Percentiles rank a stretch among this genome's conserved stretches.
These are phyloP conservation scores for Mycena belliarum DNA, from an alignment of 768 basidiomycete species.

Conservation along the genomic window DNA sequence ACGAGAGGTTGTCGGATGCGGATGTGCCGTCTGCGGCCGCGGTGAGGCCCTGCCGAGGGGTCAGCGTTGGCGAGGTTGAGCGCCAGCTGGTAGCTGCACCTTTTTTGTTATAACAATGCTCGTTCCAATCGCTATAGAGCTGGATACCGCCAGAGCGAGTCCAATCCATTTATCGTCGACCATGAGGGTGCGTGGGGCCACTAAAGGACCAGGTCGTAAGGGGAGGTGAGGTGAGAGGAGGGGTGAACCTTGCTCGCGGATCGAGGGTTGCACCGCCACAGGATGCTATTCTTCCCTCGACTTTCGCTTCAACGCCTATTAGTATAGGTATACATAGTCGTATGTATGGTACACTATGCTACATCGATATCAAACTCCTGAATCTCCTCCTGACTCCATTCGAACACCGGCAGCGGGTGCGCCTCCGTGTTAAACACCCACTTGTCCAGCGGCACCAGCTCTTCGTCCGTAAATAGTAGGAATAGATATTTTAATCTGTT, in stretches of 20 bases:
- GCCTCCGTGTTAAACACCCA: constrained; percentile 74
- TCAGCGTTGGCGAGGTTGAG: background rate
- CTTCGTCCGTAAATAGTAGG: constrained; percentile 61
- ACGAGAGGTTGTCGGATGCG: constrained; percentile 82
- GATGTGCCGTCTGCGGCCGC: constrained; percentile 69
- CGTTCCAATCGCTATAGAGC: constrained; percentile 86
- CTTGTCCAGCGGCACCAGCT: constrained; percentile 49
- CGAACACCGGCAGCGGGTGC: constrained; percentile 67
- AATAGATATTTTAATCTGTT: constrained; percentile 59
- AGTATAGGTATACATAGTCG: no score
- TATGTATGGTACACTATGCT: background rate
- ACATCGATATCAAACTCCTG: constrained; percentile 39
- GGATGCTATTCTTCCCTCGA: no score
- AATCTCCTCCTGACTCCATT: constrained; percentile 58
- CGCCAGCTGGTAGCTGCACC: constrained; percentile 43
- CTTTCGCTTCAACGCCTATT: no score
- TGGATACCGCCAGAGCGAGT: constrained; percentile 81
- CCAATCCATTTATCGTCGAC: constrained; percentile 97
- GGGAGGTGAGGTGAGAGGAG: background rate
- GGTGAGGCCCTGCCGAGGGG: constrained; percentile 71
- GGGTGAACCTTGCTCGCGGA: background rate
- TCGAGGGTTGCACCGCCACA: background rate
- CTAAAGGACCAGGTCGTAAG: background rate
- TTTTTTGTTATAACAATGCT: constrained; percentile 99
- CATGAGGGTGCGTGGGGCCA: constrained; percentile 38